phyloP scores from a whole-genome alignment of 805 yeast genomes.

The Metschnikowia hibisci region DNA sequence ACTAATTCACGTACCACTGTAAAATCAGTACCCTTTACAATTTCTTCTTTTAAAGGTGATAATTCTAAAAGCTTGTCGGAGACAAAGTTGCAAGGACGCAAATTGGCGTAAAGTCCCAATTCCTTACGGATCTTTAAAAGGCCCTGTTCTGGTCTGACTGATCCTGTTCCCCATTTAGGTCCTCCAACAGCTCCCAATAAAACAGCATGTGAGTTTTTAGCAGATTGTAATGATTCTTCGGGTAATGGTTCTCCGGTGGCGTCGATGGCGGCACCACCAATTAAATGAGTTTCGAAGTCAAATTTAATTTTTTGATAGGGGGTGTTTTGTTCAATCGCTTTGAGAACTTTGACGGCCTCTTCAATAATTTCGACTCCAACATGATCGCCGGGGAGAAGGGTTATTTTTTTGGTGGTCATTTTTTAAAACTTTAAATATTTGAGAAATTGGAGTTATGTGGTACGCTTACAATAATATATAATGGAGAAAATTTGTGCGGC shows the following conservation, averaged over 20 bases:
- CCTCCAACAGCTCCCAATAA: conserved; percentile 98
- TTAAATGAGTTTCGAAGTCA: conserved; percentile 76
- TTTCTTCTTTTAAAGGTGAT: conserved; percentile 82
- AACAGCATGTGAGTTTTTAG: conserved; percentile 91
- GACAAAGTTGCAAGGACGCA: conserved; percentile 94
- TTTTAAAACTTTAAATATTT: too few species aligned
- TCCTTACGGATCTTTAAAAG: conserved; percentile 91
- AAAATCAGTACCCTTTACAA: conserved; percentile 88
- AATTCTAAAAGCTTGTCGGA: conserved; percentile 78
- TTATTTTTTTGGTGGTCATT: conserved; percentile 57
- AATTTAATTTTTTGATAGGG: conserved; percentile 50
- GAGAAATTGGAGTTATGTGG: too few species aligned
- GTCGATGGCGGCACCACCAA: conserved; percentile 98
- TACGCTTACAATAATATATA: too few species aligned
- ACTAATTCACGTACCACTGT: conserved; percentile 93
- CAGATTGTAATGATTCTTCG: conserved; percentile 74
- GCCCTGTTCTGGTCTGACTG: conserved; percentile 97
- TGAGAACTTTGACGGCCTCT: conserved; percentile 89
- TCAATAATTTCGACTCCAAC: conserved; percentile 87
- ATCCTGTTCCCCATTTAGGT: conserved; percentile 98
- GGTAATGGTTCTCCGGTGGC: conserved; percentile 93
- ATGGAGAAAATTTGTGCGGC: conserved; percentile 1
- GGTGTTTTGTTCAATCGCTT: conserved; percentile 59
- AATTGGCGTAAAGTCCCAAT: conserved; percentile 87
- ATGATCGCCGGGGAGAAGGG: conserved; percentile 94